These are phyloP conservation scores for Penicillium sp. DNA, from an alignment of 2,329 filamentous ascomycete species.

Conservation along the genomic window DNA sequence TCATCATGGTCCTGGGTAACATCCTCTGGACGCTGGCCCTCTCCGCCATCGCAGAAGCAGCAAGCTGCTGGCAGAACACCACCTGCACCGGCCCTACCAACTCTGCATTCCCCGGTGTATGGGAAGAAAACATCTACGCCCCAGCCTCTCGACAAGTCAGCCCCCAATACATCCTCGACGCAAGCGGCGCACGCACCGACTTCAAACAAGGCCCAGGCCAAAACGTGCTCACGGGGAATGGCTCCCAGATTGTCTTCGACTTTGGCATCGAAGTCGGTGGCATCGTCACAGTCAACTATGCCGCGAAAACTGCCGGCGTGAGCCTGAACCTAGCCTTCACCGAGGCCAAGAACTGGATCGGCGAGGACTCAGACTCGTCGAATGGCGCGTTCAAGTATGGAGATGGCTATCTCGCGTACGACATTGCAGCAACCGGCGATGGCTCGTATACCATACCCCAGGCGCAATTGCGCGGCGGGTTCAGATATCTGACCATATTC, in stretches of 20 bases:
- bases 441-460: conserved; percentile 38
- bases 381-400: conserved; percentile 40
- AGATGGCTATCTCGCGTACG: conserved; percentile 39
- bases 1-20: conserved; percentile 3
- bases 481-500: conserved; percentile 43
- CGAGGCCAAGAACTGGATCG: conserved; percentile 48
- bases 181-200: conserved; percentile 26
- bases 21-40: conserved; percentile 15
- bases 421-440: conserved; percentile 30
- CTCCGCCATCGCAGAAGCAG: conserved; percentile 17
- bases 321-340: conserved; percentile 46
- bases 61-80: conserved; percentile 53
- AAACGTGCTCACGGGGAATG: conserved; percentile 42
- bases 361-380: conserved; percentile 46
- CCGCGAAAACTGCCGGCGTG: conserved; percentile 31
- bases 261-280: conserved; percentile 59
- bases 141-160: conserved; percentile 49
- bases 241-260: conserved; percentile 54
- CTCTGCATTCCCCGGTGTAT: conserved; percentile 53
- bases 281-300: conserved; percentile 51
- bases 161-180: conserved; percentile 43
- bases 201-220: conserved; percentile 27
- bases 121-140: conserved; percentile 58
- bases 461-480: conserved; percentile 40
- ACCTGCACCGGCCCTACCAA: conserved; percentile 49